These are phyloP conservation scores for Pneumocystis oryctolagi DNA, from an alignment of 1,139 yeast genomes.

Conservation along the genomic window DNA sequence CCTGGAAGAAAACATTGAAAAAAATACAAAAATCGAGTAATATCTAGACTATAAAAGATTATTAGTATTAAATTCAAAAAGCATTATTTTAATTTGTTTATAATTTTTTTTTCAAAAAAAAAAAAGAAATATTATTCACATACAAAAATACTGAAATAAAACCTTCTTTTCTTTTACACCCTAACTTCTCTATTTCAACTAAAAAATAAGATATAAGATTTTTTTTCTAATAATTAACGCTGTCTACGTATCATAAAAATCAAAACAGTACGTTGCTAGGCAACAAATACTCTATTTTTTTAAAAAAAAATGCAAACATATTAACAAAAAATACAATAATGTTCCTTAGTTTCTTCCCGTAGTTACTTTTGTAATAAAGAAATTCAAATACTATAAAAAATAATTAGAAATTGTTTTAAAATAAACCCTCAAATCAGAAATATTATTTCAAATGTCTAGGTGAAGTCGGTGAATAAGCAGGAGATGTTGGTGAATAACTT, in stretches of 20 bases:
- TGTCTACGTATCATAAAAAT: neutral
- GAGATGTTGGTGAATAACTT: slow-evolving; percentile 49
- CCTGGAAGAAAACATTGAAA: neutral
- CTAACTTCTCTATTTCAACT: neutral
- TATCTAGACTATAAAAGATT: neutral
- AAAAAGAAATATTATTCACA: neutral
- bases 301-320: neutral
- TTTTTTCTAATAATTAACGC: neutral
- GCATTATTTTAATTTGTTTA: neutral
- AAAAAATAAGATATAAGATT: neutral
- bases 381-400: neutral
- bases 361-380: neutral
- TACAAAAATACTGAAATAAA: neutral
- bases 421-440: neutral
- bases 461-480: slow-evolving; percentile 42
- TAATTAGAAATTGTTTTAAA: neutral
- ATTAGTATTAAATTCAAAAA: neutral
- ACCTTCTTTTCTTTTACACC: neutral
- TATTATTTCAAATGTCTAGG: slow-evolving; percentile 6
- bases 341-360: neutral
- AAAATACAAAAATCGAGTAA: neutral
- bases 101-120: neutral
- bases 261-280: neutral
- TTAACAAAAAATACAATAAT: neutral
- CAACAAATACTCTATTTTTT: neutral